phyloP scores from a whole-genome alignment of 148 eudicot genomes.

The Persicaria tinctoria region DNA sequence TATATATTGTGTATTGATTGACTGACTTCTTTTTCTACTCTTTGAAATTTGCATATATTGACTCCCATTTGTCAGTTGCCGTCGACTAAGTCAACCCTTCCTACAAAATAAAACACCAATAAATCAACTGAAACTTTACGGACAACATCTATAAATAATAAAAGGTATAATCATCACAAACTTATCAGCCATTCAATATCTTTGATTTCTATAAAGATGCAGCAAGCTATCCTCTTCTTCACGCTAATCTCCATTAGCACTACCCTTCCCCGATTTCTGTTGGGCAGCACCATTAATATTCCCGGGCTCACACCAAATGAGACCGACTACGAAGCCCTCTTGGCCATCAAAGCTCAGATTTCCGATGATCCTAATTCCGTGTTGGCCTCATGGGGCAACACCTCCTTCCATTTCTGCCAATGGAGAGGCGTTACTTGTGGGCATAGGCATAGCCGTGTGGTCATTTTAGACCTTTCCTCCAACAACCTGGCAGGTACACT shows the following conservation, averaged over 20 bases:
- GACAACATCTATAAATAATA: too few species aligned
- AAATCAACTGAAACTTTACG: too few species aligned
- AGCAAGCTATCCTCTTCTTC: background rate
- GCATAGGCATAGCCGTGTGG: constrained; percentile 11
- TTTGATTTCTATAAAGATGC: too few species aligned
- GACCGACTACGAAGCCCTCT: background rate
- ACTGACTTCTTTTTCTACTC: too few species aligned
- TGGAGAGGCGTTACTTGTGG: constrained; percentile 20
- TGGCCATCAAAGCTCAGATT: background rate
- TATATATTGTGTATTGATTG: too few species aligned
- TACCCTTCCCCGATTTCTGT: background rate
- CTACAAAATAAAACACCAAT: too few species aligned
- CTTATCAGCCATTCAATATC: too few species aligned
- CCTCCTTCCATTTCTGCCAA: background rate
- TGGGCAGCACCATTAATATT: background rate
- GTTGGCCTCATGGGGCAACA: constrained; percentile 1
- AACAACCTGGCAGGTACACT: constrained; percentile 11
- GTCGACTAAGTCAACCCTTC: too few species aligned
- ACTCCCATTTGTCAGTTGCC: too few species aligned
- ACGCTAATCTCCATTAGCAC: background rate
- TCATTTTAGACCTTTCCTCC: background rate
- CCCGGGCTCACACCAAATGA: background rate
- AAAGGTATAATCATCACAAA: too few species aligned
- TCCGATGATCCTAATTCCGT: background rate
- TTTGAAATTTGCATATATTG: too few species aligned